Evolutionary conservation across 305 asterid species (phyloP).

Genomic region (Solanum hybrid): DNA sequence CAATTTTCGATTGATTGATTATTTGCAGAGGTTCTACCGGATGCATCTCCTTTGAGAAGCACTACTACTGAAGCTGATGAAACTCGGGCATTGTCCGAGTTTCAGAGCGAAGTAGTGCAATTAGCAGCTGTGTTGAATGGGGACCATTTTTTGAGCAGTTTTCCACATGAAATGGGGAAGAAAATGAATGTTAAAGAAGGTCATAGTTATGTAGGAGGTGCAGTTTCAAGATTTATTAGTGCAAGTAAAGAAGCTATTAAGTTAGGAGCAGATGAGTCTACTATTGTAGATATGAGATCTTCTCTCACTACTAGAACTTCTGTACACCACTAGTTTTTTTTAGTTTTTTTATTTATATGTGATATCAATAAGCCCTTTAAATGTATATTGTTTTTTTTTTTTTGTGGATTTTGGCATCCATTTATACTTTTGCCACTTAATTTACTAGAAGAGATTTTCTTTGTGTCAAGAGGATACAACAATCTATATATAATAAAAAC

Average conservation of each 20-base stretch:
- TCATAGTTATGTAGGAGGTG: slow-evolving; percentile 46
- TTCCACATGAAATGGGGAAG: slow-evolving; percentile 39
- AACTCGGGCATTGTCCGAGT: slow-evolving; percentile 6
- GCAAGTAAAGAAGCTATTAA: slow-evolving; percentile 69
- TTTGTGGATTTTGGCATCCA: background rate
- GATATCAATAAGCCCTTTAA: background rate
- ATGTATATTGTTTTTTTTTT: background rate
- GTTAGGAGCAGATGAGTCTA: slow-evolving; percentile 55
- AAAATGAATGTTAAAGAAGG: slow-evolving; percentile 68
- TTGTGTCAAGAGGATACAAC: background rate
- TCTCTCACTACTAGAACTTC: slow-evolving; percentile 66
- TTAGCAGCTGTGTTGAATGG: slow-evolving; percentile 66
- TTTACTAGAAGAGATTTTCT: background rate
- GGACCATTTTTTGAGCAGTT: slow-evolving; percentile 62
- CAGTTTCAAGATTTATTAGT: slow-evolving; percentile 64
- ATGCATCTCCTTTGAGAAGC: background rate
- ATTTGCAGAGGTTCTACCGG: background rate
- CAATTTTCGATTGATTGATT: background rate
- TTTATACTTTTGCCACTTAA: background rate
- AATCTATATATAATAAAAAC: background rate
- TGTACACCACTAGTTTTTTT: slow-evolving; percentile 19
- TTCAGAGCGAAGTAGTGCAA: slow-evolving; percentile 48
- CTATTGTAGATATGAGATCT: slow-evolving; percentile 71
- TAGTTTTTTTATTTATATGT: background rate
- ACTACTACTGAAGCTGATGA: background rate